Evolutionary conservation across 331 rosid species (phyloP).

Genomic region (Acacia pycnantha): DNA sequence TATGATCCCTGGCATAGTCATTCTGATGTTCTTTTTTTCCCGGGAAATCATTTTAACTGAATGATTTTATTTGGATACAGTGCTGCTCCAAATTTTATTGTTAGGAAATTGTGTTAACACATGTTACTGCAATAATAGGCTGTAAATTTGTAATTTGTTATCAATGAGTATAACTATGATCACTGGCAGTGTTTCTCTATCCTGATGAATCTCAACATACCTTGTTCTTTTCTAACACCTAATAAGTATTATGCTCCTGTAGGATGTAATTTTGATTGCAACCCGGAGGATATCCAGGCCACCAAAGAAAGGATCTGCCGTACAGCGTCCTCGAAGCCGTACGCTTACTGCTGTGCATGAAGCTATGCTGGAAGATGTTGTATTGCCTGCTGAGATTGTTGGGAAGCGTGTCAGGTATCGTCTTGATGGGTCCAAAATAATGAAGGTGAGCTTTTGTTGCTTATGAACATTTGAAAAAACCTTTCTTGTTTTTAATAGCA

Average conservation of each 20-base stretch:
- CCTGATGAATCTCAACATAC: background rate
- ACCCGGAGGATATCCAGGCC: conserved; percentile 84
- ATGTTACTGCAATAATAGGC: background rate
- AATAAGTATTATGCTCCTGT: background rate
- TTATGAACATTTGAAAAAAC: background rate
- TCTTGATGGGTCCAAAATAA: conserved; percentile 83
- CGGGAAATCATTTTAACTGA: background rate
- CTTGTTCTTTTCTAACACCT: background rate
- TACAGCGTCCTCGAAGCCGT: conserved; percentile 76
- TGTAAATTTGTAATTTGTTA: background rate
- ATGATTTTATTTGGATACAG: background rate
- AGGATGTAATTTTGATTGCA: conserved; percentile 84
- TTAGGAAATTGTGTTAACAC: background rate
- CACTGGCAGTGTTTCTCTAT: background rate
- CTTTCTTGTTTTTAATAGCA: background rate
- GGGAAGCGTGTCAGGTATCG: conserved; percentile 75
- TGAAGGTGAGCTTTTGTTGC: conserved; percentile 57
- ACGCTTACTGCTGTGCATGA: conserved; percentile 90
- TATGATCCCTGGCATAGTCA: background rate
- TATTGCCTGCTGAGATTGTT: conserved; percentile 82
- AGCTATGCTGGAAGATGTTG: conserved; percentile 79
- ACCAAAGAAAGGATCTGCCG: conserved; percentile 91
- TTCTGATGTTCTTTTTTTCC: background rate
- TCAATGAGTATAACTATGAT: background rate
- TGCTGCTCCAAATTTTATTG: background rate